Conservation (phyloP, 1,284 basidiomycete species). For the Heterobasidion irregulare region DNA sequence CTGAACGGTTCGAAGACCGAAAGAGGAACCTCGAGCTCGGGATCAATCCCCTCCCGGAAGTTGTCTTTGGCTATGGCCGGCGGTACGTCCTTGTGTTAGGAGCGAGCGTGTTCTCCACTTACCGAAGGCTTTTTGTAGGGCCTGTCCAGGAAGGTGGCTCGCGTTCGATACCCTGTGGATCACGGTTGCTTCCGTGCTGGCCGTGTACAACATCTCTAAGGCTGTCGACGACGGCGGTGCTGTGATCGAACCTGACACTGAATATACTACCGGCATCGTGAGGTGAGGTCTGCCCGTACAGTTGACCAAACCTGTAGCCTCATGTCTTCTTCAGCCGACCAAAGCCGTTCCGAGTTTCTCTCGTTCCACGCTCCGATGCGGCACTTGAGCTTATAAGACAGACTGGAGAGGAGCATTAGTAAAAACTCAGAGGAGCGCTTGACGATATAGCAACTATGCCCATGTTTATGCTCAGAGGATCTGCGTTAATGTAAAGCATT, state of each 20-base stretch:
- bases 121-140: slow-evolving; percentile 15
- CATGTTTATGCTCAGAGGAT: too few relatives aligned
- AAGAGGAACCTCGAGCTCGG: slow-evolving; percentile 14
- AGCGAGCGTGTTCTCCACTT: too few relatives aligned
- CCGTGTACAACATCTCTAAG: slow-evolving; percentile 33
- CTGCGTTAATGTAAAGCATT: too few relatives aligned
- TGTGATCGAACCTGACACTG: not conserved
- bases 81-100: slow-evolving; percentile 19
- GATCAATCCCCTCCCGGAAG: slow-evolving; percentile 20
- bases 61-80: slow-evolving; percentile 25
- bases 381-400: slow-evolving; percentile 1
- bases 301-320: not conserved
- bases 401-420: not conserved
- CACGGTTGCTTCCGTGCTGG: slow-evolving; percentile 33
- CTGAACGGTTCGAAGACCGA: slow-evolving; percentile 11
- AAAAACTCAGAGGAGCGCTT: too few relatives aligned
- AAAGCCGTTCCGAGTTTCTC: not conserved
- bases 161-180: slow-evolving; percentile 39
- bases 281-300: not conserved
- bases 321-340: not conserved
- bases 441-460: too few relatives aligned
- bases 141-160: slow-evolving; percentile 39
- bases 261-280: not conserved
- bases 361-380: not conserved
- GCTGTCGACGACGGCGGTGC: slow-evolving; percentile 29